Evolutionary conservation across 208 protist species (phyloP).

Genomic region (Strigomonas galati): DNA sequence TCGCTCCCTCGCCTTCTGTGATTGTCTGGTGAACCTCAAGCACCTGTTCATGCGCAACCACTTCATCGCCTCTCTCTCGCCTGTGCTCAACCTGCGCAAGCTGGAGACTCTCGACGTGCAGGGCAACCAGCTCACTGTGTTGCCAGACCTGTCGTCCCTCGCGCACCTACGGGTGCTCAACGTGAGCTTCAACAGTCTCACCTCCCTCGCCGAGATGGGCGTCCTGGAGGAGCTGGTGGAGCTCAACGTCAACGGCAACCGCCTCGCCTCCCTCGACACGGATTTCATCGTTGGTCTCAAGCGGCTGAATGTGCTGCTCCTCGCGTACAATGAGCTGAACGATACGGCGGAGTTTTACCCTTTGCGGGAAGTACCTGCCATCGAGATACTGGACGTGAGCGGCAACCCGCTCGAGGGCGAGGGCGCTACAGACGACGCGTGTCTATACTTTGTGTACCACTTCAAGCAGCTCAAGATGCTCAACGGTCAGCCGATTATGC

Average conservation of each 20-base stretch:
- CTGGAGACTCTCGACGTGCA: conserved; percentile 63
- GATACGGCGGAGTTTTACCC: conserved; percentile 69
- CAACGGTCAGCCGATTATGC: conserved; percentile 64
- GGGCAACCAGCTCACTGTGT: conserved; percentile 52
- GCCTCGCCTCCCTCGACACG: conserved; percentile 50
- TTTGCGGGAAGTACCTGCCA: conserved; percentile 64
- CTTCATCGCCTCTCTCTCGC: conserved; percentile 41
- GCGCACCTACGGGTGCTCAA: conserved; percentile 42
- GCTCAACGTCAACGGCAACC: conserved; percentile 89
- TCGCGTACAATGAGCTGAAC: conserved; percentile 78
- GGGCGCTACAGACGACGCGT: conserved; percentile 41
- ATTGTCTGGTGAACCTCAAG: conserved; percentile 26
- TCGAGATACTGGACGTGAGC: conserved; percentile 89
- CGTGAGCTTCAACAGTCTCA: conserved; percentile 76
- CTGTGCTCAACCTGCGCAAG: conserved; percentile 43
- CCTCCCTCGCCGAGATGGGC: conserved; percentile 27
- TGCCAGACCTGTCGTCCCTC: conserved; percentile 44
- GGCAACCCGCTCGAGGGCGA: conserved; percentile 68
- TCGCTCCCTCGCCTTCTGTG: conserved; percentile 12
- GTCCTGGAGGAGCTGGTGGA: conserved; percentile 45
- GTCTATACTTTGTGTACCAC: conserved; percentile 88
- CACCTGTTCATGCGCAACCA: conserved; percentile 53
- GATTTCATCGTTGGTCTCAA: conserved; percentile 29
- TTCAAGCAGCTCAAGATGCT: conserved; percentile 92
- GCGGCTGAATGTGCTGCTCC: conserved; percentile 80